Percentiles rank a stretch among this genome's conserved stretches.
phyloP scores from a whole-genome alignment of 805 yeast species.

The Yarrowia sp. region DNA sequence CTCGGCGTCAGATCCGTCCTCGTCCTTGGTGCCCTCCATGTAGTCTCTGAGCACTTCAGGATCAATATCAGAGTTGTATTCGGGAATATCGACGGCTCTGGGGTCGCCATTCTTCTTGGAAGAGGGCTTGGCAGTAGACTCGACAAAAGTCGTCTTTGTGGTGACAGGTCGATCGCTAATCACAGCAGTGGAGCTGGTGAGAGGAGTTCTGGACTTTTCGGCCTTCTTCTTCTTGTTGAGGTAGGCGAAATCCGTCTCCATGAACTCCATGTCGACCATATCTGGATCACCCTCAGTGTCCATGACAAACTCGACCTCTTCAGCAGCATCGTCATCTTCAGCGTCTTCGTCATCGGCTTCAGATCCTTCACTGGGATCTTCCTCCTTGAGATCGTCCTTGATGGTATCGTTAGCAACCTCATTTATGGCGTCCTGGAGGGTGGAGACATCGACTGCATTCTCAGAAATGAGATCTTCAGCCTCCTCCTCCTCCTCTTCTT shows the following conservation, averaged over 20 bases:
- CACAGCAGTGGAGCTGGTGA: conserved; percentile 5
- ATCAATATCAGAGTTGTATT: conserved; percentile 32
- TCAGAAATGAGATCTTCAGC: background rate
- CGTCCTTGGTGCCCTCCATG: background rate
- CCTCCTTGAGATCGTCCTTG: background rate
- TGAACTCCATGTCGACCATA: conserved; percentile 32
- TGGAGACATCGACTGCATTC: conserved; percentile 3
- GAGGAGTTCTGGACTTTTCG: background rate
- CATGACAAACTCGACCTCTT: conserved; percentile 5
- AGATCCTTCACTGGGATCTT: conserved; percentile 9
- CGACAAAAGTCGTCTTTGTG: background rate
- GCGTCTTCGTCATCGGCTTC: conserved; percentile 25
- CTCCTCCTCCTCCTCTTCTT: background rate
- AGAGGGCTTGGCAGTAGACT: background rate
- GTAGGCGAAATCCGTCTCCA: conserved; percentile 34
- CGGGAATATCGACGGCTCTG: conserved; percentile 17
- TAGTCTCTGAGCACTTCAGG: conserved; percentile 13
- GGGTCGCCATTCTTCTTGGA: conserved; percentile 2
- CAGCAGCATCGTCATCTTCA: background rate
- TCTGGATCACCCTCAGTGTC: conserved; percentile 31
- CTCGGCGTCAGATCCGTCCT: conserved; percentile 3
- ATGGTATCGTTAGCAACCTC: conserved; percentile 11
- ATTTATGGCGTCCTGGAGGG: conserved; percentile 22
- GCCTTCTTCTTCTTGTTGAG: conserved; percentile 15
- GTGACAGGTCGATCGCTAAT: background rate